Base-by-base conservation (phyloP, 257 asterid genomes). In the Nemophila menziesii region DNA sequence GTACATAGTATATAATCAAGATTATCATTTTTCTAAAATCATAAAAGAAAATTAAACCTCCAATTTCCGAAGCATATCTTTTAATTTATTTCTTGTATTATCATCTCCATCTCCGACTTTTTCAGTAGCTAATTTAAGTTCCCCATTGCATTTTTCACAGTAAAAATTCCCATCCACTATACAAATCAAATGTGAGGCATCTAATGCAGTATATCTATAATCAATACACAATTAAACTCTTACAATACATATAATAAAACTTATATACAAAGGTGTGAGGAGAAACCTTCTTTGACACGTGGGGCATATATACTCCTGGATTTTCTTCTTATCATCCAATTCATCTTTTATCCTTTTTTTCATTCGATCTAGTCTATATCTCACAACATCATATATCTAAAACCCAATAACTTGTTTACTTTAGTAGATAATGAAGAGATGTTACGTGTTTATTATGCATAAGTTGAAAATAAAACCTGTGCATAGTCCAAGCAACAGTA, bases 331-430 rank as follows among this genome's bases (percentile, higher is more conserved):
- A 78, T 86, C 75, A 57, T 90, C 99, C 58, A 85, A 60, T 58
- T 85, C 96, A 79, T 90, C 96, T 67, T 78, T 90, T 49, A 90
- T 69, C 70, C 69, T 81, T 70, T 90, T 90, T 68, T 46, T 85
- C 99, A 90, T 85, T 51, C 99, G 80, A 46, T 85, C 86, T 41
- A 90, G 54, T 72, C 99, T 65, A 72, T 90, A 85, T 61, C 99
- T 74, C 49, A 90, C 93, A 33, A 90, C 93, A 69, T 90, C 99
- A 59, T 74, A 72, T 65, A 85, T 72, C 96, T 90, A 86, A 77
- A 65, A 48, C 15, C n/a, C n/a, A n/a, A n/a, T n/a, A n/a, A n/a
- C n/a, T n/a, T n/a, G n/a, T n/a, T n/a, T n/a, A n/a, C n/a, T n/a
- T n/a, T n/a, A n/a, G n/a, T n/a, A n/a, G n/a, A n/a, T n/a, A 3